These are phyloP conservation scores for Alisma plantagoaquatica DNA, from an alignment of 106 monocot species.

Conservation along the genomic window DNA sequence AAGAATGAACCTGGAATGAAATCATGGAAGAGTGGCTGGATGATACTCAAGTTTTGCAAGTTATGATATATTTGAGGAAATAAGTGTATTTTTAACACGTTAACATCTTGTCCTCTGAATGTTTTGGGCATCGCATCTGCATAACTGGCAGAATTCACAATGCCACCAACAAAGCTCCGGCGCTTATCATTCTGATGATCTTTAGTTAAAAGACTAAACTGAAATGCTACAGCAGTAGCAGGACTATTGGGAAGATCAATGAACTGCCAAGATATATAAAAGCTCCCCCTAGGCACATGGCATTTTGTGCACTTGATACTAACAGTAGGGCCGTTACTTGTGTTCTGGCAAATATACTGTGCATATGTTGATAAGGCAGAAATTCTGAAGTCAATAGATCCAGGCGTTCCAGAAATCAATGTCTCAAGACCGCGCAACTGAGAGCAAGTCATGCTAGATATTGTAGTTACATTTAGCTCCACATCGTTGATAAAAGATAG, in stretches of 20 bases:
- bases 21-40: constrained; percentile 82
- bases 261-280: constrained; percentile 88
- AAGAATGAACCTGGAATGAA: constrained; percentile 75
- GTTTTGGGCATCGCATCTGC: constrained; percentile 39
- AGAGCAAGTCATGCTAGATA: constrained; percentile 91
- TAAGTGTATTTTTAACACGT: constrained; percentile 77
- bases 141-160: constrained; percentile 35
- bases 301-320: constrained; percentile 66
- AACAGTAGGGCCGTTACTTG: constrained; percentile 62
- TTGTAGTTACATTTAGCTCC: constrained; percentile 80
- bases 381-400: constrained; percentile 56
- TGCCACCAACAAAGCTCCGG: constrained; percentile 67
- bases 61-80: constrained; percentile 63
- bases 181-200: constrained; percentile 46
- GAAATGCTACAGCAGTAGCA: constrained; percentile 78
- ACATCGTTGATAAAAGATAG: constrained; percentile 70
- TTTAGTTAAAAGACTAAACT: constrained; percentile 70
- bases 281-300: constrained; percentile 47
- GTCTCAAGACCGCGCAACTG: constrained; percentile 47
- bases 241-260: constrained; percentile 73
- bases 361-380: constrained; percentile 33
- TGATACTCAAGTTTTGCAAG: constrained; percentile 43
- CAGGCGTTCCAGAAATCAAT: constrained; percentile 48
- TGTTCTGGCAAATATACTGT: constrained; percentile 61
- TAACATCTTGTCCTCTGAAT: constrained; percentile 65